Evolutionary conservation across 1,139 yeast species (phyloP), one percentile per base, ranked within the genome.

Genomic region (Saccharomyces pastorianus): DNA sequence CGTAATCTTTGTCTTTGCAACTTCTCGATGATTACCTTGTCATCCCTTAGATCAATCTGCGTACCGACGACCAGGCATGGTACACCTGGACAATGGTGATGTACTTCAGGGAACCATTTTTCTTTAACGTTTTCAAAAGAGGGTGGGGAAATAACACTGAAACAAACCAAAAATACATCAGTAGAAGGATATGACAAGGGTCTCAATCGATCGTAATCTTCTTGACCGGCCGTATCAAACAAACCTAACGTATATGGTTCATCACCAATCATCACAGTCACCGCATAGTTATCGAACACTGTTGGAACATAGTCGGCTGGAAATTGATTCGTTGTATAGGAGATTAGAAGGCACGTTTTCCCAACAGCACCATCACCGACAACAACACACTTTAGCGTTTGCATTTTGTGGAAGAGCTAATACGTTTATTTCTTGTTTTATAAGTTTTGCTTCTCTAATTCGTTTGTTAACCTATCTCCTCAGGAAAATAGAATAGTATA

Each of bases 321-420:
- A 70, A 87, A 87, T 64, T 85, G 86, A 68, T 85, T 84, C 55
- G 91, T 85, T 55, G 95, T 87, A 71, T 86, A 86, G 56, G 96
- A 88, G 68, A 90, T 91, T 64, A 90, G 79, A 59, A 89, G 81
- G 74, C 95, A 88, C 17, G 96, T 88, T 79, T 81, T 89, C 63
- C 96, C 96, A 61, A 89, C 96, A 61, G 96, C 96, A 84, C 96
- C 96, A 75, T 89, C 96, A 59, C 96, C 96, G 56, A 89, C 96
- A 61, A 89, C 96, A 65, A 89, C 96, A 79, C 96, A 89, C 74
- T 89, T 89, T 73, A 88, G 85, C 58, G 95, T 85, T 73, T 85
- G 89, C 93, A 86, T 85, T 38, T 38, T 38, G n/a, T 38, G 44
- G n/a, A 20, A 20, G 38, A 14, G 26, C 25, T 20, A 38, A 11